phyloP scores from a whole-genome alignment of 306 rosid genomes.

The Coriaria nepalensis region DNA sequence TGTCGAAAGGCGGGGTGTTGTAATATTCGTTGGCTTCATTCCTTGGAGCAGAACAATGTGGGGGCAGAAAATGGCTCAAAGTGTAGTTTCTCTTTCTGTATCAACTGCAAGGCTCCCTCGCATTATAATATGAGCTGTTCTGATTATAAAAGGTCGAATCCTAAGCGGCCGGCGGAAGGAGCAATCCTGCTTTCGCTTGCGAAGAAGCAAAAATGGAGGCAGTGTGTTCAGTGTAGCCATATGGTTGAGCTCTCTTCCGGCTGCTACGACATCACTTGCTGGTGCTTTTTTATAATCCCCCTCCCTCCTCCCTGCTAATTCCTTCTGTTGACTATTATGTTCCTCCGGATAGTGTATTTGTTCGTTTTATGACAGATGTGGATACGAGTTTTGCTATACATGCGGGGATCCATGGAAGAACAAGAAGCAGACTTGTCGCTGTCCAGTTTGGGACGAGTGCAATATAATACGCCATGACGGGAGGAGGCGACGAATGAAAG shows the following conservation, averaged over 20 bases:
- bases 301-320: constrained; percentile 1
- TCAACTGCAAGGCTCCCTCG: constrained; percentile 62
- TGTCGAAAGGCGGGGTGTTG: constrained; percentile 38
- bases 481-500: too few relatives aligned
- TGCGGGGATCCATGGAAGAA: constrained; percentile 64
- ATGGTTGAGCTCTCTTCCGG: constrained; percentile 70
- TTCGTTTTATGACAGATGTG: constrained; percentile 24
- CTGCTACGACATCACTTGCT: constrained; percentile 78
- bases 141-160: constrained; percentile 25
- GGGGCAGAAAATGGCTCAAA: constrained; percentile 43
- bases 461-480: constrained; percentile 25
- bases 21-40: constrained; percentile 22
- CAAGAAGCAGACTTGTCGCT: constrained; percentile 41
- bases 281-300: constrained; percentile 23
- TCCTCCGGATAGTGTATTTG: too few relatives aligned
- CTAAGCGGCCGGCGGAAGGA: constrained; percentile 38
- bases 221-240: constrained; percentile 53
- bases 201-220: constrained; percentile 41
- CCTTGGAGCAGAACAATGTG: constrained; percentile 15
- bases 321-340: constrained; percentile 7
- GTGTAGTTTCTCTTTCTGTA: constrained; percentile 39
- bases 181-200: constrained; percentile 45
- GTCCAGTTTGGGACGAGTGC: constrained; percentile 60
- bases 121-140: constrained; percentile 32
- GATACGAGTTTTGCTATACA: constrained; percentile 49